A percentile compares a stretch with the other conserved stretches of the same genome.
Evolutionary conservation across 2,329 filamentous ascomycete genomes (phyloP).

Genomic region (Hypoxylon sp.): DNA sequence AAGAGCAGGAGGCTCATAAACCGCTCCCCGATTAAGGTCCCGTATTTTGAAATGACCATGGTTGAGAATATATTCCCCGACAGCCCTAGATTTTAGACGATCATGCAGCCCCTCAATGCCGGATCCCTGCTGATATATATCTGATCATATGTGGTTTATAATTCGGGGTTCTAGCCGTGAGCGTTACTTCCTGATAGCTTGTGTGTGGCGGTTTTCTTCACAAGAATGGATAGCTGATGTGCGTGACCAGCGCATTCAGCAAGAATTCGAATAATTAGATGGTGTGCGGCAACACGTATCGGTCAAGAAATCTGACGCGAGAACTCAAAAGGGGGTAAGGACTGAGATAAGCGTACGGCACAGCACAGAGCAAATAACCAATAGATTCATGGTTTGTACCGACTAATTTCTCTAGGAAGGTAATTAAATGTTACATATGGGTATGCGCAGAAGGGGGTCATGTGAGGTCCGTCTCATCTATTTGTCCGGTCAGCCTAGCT

Average conservation of each 20-base stretch:
- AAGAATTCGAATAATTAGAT: slow-evolving; percentile 5
- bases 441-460: slow-evolving; percentile 12
- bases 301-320: slow-evolving; percentile 30
- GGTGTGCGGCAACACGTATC: slow-evolving; percentile 31
- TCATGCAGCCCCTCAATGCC: slow-evolving; percentile 7
- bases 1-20: slow-evolving; percentile 16
- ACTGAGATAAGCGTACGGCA: slow-evolving; percentile 27
- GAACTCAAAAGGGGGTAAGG: slow-evolving; percentile 3
- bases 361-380: slow-evolving; percentile 15
- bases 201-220: not conserved
- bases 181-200: not conserved
- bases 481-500: slow-evolving; percentile 28
- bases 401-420: slow-evolving; percentile 28
- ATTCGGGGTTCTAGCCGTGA: slow-evolving; percentile 3
- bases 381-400: slow-evolving; percentile 16
- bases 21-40: not conserved
- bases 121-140: not conserved
- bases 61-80: not conserved
- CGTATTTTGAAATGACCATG: slow-evolving; percentile 3
- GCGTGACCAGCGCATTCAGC: slow-evolving; percentile 1
- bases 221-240: slow-evolving; percentile 4
- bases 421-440: slow-evolving; percentile 19
- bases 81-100: not conserved
- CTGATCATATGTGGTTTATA: slow-evolving; percentile 20
- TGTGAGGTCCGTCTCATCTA: slow-evolving; percentile 25